Base-by-base conservation (phyloP, 176 grass and related monocot genomes). In the Otatea glauca region DNA sequence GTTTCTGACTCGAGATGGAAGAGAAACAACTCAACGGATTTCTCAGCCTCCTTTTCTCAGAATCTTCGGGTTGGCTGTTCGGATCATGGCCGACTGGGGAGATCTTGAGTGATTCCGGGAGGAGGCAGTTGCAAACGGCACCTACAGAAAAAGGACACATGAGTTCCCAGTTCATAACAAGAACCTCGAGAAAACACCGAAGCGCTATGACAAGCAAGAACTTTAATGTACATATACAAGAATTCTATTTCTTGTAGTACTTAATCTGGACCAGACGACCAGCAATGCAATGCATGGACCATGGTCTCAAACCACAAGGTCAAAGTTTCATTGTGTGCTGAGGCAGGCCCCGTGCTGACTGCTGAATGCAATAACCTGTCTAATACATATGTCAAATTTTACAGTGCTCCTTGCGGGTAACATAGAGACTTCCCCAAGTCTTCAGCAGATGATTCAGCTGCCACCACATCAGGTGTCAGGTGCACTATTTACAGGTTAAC, bases 21-120 rank as follows among this genome's bases (percentile, higher is more conserved):
- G 96, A 98, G 70, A 96, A 92, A 73, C 93, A 98, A 84, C 89
- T 95, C 65, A 98, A 89, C 4, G 93, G 90, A 1, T 83, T 94
- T 62, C 87, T 89, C 42, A 98, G 83, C 4, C 83, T 80, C 78
- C 83, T 90, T 47, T 85, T 98, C 88, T 98, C 96, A 0, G 86
- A 91, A 65, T 96, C 96, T 78, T 94, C 91, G 1, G 91, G 42
- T 47, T 92, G 91, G 5, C 38, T 92, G 38, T 92, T 94, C 2
- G 89, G 89, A 54, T 98, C 91, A 83, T 94, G 86, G 16, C 91
- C 83, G 0, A 94, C 89, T 15, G 93, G 89, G 79, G 89, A 88
- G 68, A 96, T 96, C 86, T 96, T 99, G 4, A 99, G 93, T 18
- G 97, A 87, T 37, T 92, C 91, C 0, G 96, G 96, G 4, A 98